Evolutionary conservation across 2,329 filamentous ascomycete species (phyloP).

Genomic region (Cladosporium halotolerans): DNA sequence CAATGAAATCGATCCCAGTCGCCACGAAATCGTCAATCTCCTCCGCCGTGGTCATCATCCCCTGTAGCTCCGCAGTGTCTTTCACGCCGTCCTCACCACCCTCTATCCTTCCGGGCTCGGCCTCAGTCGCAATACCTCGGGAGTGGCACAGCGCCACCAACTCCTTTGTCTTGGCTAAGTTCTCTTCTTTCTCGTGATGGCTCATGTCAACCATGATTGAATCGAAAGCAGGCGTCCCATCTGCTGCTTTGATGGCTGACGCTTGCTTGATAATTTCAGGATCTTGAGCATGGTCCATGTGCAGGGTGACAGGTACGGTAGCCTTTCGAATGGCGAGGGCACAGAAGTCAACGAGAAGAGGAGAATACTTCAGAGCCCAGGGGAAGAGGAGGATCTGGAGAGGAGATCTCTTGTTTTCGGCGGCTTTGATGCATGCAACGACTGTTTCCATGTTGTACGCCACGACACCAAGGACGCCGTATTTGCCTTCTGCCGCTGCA

Average conservation of each 20-base stretch:
- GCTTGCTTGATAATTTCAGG: conserved; percentile 37
- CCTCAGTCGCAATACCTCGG: conserved; percentile 62
- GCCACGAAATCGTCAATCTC: conserved; percentile 64
- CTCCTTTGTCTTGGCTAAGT: conserved; percentile 57
- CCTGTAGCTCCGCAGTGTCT: conserved; percentile 58
- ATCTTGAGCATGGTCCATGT: conserved; percentile 44
- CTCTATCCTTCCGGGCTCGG: conserved; percentile 65
- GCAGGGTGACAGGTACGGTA: conserved; percentile 39
- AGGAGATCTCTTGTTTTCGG: conserved; percentile 60
- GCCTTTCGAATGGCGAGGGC: conserved; percentile 39
- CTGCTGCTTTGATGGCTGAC: conserved; percentile 21
- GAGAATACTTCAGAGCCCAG: conserved; percentile 64
- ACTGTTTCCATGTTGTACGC: conserved; percentile 58
- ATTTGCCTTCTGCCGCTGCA: conserved; percentile 28
- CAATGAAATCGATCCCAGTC: conserved; percentile 67
- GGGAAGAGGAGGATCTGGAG: conserved; percentile 69
- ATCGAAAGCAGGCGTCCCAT: conserved; percentile 50
- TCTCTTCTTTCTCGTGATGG: conserved; percentile 65
- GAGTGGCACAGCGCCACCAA: conserved; percentile 58
- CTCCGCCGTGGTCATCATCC: conserved; percentile 60
- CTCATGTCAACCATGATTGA: conserved; percentile 74
- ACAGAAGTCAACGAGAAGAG: conserved; percentile 41
- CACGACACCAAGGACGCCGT: conserved; percentile 30
- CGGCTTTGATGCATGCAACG: conserved; percentile 61
- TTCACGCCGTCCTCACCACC: conserved; percentile 69